Evolutionary conservation across 2,329 filamentous ascomycete genomes (phyloP), one percentile per base, ranked within the genome.

Genomic region (Cladophialophora immunda): DNA sequence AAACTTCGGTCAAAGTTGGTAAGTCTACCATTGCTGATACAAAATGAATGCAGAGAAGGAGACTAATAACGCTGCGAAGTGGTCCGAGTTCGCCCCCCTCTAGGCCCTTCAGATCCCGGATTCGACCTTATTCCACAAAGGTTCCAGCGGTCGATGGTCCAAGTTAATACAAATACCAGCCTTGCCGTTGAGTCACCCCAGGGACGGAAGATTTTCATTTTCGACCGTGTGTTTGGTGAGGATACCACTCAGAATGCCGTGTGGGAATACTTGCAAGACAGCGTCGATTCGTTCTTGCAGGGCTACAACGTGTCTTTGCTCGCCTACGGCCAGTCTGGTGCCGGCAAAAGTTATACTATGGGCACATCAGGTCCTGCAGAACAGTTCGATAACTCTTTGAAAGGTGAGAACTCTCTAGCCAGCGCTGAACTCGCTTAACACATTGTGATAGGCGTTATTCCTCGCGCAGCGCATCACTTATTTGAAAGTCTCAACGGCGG

Each of bases 271-370:
- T 84, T 99, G 57, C 88, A 88, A 69, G 95, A 99, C 73, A 96
- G 93, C 73, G 91, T 98, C 72, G 88, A 85, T 73, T 92, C 94
- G 2, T 99, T 99, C 74, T 83, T 95, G 1, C 93, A 97, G 76
- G 95, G 95, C 62, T 99, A 98, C 86, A 99, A 99, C 87, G 95
- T 99, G 66, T 99, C 95, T 3, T 88, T 99, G 58, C 83, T 99
- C 74, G 95, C 95, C 56, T 99, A 99, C 76, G 95, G 95, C 72
- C 95, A 99, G 82, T 99, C 95, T 30, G 95, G 95, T 64, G 93
- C 95, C 11, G 95, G 95, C 73, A 99, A 99, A 81, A 98, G 94
- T 2, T 98, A 97, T 77, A 99, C 95, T 0, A 99, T 99, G 95
- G 95, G 95, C 65, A 99, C 95, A 0, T 93, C 94, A 0, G 93